A percentile compares a stretch with the other conserved stretches of the same genome.
phyloP scores from a whole-genome alignment of 805 yeast species.

The Schwanniomyces pseudopolymorphus region DNA sequence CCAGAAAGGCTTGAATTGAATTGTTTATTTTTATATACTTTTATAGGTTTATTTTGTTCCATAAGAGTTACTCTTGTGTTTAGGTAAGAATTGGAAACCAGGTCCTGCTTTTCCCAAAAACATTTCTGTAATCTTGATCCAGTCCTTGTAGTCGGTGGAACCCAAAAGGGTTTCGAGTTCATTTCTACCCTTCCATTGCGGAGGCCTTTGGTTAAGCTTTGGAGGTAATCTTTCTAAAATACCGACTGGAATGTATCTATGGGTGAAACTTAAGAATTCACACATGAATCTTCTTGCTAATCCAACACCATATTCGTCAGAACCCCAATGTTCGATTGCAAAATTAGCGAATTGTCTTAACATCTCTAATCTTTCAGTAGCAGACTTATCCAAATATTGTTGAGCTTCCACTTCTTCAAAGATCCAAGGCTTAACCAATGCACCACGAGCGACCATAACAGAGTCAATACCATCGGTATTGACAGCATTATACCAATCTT shows the following conservation, averaged over 20 bases:
- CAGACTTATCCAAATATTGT: slow-evolving; percentile 86
- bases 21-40: neutral
- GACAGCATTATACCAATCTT: slow-evolving; percentile 82
- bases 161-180: slow-evolving; percentile 90
- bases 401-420: slow-evolving; percentile 91
- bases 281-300: slow-evolving; percentile 87
- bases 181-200: slow-evolving; percentile 87
- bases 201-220: slow-evolving; percentile 89
- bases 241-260: slow-evolving; percentile 93
- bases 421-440: slow-evolving; percentile 97
- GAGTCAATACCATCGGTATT: slow-evolving; percentile 74
- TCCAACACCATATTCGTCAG: slow-evolving; percentile 91
- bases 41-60: slow-evolving; percentile 14
- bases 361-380: slow-evolving; percentile 84
- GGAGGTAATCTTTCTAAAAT: slow-evolving; percentile 87
- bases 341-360: slow-evolving; percentile 66
- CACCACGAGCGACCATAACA: slow-evolving; percentile 98
- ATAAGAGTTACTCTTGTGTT: slow-evolving; percentile 90
- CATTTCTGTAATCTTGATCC: slow-evolving; percentile 96
- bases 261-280: slow-evolving; percentile 91
- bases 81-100: slow-evolving; percentile 78
- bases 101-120: slow-evolving; percentile 85
- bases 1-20: slow-evolving; percentile 11
- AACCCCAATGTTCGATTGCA: slow-evolving; percentile 97
- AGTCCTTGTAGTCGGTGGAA: slow-evolving; percentile 80